Base-by-base conservation (phyloP, 208 protist species). In the Angomonas ambiguus region DNA sequence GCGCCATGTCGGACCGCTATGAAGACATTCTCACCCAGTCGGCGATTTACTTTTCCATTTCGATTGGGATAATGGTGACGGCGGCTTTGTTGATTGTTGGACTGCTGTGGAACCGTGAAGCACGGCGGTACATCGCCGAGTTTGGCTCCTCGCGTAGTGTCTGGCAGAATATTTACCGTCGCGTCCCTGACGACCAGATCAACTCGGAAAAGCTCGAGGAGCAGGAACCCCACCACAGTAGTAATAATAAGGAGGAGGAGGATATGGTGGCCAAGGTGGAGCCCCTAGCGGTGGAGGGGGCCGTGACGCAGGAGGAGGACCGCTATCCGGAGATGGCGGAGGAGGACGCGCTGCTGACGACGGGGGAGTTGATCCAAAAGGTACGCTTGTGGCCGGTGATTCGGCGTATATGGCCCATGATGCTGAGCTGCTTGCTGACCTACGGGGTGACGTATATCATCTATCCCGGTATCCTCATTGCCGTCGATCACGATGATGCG, bases 391-490 rank as follows among this genome's bases (percentile, higher is more conserved):
- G 79, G 78, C 78, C 72, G 11, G 78, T 94, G 16, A 75, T 91
- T 42, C 82, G 85, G 59, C 67, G 77, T 42, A 87, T 88, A 51
- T 89, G 77, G 62, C 81, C 83, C 0, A 91, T 94, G 88, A 87
- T 88, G 79, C 56, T 94, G 4, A 61, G 85, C 11, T 83, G 79
- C 59, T 79, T 85, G 49, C 67, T 89, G 13, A 85, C 75, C 41
- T 93, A 90, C 62, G 51, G 69, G 45, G 42, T 77, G 58, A 88
- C 89, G 20, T 88, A 89, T 71, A 71, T 87, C 45, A 60, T 95
- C n/a, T 95, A 87, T 72, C 89, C 89, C 0, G 89, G 89, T 57
- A 71, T 93, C 48, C 70, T 87, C 32, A 30, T 88, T 13, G 77
- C 76, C 1, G 79, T 90, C 24, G 82, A 87, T 63, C 53, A 61